Evolutionary conservation across 2,329 filamentous ascomycete species (phyloP).

Genomic region (Colletotrichum camelliae): DNA sequence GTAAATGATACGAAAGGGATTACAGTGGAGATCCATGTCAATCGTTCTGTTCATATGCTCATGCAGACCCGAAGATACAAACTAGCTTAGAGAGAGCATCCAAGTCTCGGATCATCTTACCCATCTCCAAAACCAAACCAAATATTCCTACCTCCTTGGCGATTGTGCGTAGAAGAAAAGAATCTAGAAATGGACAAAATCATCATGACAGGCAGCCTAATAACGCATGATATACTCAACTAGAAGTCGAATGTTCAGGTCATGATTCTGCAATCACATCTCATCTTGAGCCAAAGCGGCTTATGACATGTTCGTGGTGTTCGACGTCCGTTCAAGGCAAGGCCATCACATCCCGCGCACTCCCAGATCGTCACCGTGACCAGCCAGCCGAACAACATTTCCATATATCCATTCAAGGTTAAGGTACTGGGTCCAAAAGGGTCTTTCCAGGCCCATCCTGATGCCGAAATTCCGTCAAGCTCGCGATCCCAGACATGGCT

Average conservation of each 20-base stretch:
- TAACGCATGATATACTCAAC: neutral
- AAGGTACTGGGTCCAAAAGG: neutral
- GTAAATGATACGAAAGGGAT: neutral
- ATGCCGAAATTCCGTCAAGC: neutral
- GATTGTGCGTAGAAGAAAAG: neutral
- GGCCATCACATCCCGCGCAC: neutral
- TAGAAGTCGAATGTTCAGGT: neutral
- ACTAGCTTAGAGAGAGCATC: neutral
- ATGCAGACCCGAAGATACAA: neutral
- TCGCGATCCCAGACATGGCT: neutral
- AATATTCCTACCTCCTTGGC: neutral
- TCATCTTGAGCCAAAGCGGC: neutral
- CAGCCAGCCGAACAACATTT: neutral
- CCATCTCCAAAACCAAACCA: neutral
- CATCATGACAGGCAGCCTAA: neutral
- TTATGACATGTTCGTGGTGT: neutral
- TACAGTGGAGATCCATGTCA: neutral
- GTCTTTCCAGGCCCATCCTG: neutral
- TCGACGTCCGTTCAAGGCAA: neutral
- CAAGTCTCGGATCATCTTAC: neutral
- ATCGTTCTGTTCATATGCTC: neutral
- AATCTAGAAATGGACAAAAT: neutral
- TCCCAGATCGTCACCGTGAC: neutral
- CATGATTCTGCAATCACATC: neutral
- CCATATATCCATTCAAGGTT: neutral